Percentiles rank a stretch among this genome's conserved stretches.
Evolutionary conservation across 805 yeast genomes (phyloP).

Genomic region (Candida broadrunensis): DNA sequence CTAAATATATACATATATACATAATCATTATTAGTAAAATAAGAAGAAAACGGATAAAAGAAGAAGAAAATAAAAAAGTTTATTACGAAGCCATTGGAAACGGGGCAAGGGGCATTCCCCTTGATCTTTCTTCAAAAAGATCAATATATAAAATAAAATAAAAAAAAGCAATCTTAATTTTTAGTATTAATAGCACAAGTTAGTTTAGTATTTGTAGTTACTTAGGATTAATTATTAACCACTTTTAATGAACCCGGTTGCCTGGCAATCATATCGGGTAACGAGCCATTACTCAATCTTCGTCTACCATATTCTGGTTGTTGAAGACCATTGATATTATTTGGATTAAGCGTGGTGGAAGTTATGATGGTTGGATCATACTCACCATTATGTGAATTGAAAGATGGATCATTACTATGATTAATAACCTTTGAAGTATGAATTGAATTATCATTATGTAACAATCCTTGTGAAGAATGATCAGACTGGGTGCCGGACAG

Average conservation of each 20-base stretch:
- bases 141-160: too few relatives aligned
- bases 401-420: conserved; percentile 1
- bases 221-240: conserved; percentile 38
- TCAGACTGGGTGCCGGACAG: neutral
- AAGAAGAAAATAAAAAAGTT: too few relatives aligned
- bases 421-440: neutral
- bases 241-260: conserved; percentile 49
- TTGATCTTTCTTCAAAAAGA: too few relatives aligned
- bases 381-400: neutral
- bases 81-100: too few relatives aligned
- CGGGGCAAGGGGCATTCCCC: too few relatives aligned
- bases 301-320: conserved; percentile 41
- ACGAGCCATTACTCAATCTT: conserved; percentile 52
- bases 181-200: too few relatives aligned
- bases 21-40: too few relatives aligned
- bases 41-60: too few relatives aligned
- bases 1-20: too few relatives aligned
- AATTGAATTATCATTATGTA: neutral
- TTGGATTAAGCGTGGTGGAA: neutral
- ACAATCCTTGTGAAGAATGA: neutral
- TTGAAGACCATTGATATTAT: neutral
- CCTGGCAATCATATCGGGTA: conserved; percentile 48
- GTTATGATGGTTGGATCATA: neutral
- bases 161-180: too few relatives aligned
- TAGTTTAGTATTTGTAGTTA: too few relatives aligned